These are phyloP conservation scores for Gaultheria prostrata DNA, from an alignment of 148 eudicot species.

Conservation along the genomic window DNA sequence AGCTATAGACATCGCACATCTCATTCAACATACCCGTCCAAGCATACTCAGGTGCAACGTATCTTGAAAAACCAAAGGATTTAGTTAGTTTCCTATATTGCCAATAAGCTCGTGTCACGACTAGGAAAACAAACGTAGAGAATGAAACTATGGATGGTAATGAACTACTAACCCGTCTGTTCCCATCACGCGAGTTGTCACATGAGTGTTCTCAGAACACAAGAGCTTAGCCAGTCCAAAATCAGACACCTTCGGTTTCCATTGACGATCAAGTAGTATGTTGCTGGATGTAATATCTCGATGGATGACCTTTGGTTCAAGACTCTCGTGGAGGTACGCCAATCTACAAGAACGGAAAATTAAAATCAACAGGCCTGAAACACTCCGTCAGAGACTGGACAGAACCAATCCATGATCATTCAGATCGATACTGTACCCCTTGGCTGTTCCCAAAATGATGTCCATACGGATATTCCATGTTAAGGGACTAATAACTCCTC, in stretches of 20 bases:
- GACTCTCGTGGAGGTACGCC: slow-evolving; percentile 94
- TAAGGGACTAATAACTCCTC: slow-evolving; percentile 71
- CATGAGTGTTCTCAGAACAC: slow-evolving; percentile 67
- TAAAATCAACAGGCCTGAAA: slow-evolving; percentile 8
- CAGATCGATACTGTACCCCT: slow-evolving; percentile 50
- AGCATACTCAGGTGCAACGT: slow-evolving; percentile 79
- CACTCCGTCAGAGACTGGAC: neutral
- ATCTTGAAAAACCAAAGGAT: slow-evolving; percentile 29
- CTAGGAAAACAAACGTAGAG: neutral
- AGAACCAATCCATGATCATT: neutral
- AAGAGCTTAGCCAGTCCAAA: slow-evolving; percentile 92
- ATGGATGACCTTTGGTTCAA: slow-evolving; percentile 94
- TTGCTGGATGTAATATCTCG: slow-evolving; percentile 85
- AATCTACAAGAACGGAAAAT: slow-evolving; percentile 44
- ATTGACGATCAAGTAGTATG: slow-evolving; percentile 73
- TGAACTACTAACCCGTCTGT: slow-evolving; percentile 67
- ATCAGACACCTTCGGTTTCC: slow-evolving; percentile 82
- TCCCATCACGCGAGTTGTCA: slow-evolving; percentile 95
- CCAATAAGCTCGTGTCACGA: neutral
- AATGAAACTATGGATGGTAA: neutral
- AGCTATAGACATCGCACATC: slow-evolving; percentile 69
- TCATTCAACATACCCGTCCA: slow-evolving; percentile 78
- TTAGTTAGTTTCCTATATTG: neutral
- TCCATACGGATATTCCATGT: slow-evolving; percentile 88
- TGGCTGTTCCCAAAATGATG: slow-evolving; percentile 77